phyloP scores from a whole-genome alignment of 805 yeast species.

The Yamadazyma akitaensis region DNA sequence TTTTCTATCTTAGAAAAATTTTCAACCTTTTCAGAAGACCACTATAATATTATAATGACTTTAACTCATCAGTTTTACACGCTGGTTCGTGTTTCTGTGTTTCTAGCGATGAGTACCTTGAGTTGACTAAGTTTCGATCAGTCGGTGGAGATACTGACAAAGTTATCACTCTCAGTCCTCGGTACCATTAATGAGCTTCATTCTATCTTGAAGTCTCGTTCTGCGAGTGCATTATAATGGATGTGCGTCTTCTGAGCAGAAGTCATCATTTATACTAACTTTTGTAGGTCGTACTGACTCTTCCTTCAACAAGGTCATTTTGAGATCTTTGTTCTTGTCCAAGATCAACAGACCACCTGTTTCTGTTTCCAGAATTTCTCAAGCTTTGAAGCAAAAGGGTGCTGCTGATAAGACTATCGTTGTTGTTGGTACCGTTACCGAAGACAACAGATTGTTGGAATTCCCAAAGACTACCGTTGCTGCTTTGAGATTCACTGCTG shows the following conservation, averaged over 20 bases:
- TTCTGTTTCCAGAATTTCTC: conserved; percentile 85
- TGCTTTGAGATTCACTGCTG: conserved; percentile 98
- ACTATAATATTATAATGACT: not conserved
- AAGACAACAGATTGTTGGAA: conserved; percentile 89
- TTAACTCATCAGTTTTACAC: not conserved
- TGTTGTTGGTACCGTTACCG: conserved; percentile 99
- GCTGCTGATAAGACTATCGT: conserved; percentile 90
- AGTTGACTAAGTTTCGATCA: conserved; percentile 4
- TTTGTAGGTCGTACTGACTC: conserved; percentile 93
- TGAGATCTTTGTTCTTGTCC: conserved; percentile 92
- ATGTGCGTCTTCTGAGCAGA: conserved; percentile 48
- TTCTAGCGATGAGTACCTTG: conserved; percentile 3
- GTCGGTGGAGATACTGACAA: conserved; percentile 14
- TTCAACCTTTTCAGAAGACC: not conserved
- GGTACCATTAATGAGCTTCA: conserved; percentile 1
- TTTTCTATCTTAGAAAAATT: not conserved
- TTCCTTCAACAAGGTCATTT: conserved; percentile 96
- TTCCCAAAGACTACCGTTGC: conserved; percentile 98
- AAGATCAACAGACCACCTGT: conserved; percentile 99
- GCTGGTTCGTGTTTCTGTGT: not conserved
- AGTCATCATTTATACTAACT: conserved; percentile 24
- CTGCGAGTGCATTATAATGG: conserved; percentile 35
- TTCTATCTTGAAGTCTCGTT: conserved; percentile 12
- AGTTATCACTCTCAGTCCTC: not conserved
- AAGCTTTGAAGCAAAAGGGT: conserved; percentile 78